These are phyloP conservation scores for Phaseolus coccineus DNA, from an alignment of 331 rosid species.

Conservation along the genomic window DNA sequence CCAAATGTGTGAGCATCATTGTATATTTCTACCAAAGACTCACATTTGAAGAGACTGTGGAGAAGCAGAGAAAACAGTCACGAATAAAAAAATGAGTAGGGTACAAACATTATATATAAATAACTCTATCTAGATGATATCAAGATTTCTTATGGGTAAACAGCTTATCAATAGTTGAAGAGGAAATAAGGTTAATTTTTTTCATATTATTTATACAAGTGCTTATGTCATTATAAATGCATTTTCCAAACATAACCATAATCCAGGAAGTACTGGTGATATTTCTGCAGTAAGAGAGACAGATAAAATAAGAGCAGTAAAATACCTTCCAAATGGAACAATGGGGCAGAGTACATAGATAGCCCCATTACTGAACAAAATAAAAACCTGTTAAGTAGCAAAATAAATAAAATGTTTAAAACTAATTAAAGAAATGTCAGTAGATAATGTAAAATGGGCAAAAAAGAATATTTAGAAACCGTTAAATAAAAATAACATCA, in stretches of 20 bases:
- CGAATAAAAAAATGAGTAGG: slow-evolving; percentile 39
- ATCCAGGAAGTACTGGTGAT: slow-evolving; percentile 20
- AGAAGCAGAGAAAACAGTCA: slow-evolving; percentile 43
- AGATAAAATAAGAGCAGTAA: slow-evolving; percentile 10
- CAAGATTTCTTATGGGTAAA: background rate
- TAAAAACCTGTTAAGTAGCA: slow-evolving; percentile 73
- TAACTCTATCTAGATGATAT: slow-evolving; percentile 22
- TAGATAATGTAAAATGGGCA: background rate
- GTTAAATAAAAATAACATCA: slow-evolving; percentile 37
- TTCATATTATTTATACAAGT: background rate
- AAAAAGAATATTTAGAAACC: slow-evolving; percentile 11
- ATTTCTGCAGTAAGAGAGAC: slow-evolving; percentile 6
- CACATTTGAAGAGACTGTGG: slow-evolving; percentile 76
- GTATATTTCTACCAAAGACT: slow-evolving; percentile 78
- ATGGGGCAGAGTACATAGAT: slow-evolving; percentile 85
- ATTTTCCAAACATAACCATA: slow-evolving; percentile 2
- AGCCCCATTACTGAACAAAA: slow-evolving; percentile 85
- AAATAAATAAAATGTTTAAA: slow-evolving; percentile 36
- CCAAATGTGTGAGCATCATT: slow-evolving; percentile 88
- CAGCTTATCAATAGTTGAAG: background rate
- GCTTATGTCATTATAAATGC: background rate
- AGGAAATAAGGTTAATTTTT: background rate
- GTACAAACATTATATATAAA: slow-evolving; percentile 28
- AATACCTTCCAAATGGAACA: slow-evolving; percentile 96
- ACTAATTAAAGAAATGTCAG: slow-evolving; percentile 21